Conservation (phyloP, 108 stramenopile genomes). For the Nitzschia putrida region DNA sequence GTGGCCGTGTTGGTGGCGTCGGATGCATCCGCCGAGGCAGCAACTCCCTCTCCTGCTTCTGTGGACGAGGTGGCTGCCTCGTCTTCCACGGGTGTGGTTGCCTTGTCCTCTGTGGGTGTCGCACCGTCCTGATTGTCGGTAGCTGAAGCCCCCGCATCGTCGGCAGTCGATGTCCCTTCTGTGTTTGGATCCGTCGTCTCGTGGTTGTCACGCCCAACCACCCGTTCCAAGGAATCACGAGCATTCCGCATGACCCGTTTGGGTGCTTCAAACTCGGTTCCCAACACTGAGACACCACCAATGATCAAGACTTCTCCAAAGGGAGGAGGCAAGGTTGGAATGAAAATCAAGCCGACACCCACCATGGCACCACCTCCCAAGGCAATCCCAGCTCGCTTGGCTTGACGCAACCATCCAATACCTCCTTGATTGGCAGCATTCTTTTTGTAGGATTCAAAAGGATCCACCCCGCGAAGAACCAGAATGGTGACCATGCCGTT, state of each 20-base stretch:
- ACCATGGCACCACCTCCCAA: slow-evolving; percentile 40
- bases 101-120: neutral
- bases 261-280: slow-evolving; percentile 48
- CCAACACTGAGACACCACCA: slow-evolving; percentile 40
- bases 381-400: slow-evolving; percentile 31
- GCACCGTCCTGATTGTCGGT: neutral
- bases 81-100: neutral
- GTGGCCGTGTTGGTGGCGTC: neutral
- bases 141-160: neutral
- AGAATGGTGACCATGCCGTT: slow-evolving; percentile 30
- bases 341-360: slow-evolving; percentile 41
- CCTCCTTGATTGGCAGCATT: neutral
- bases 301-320: slow-evolving; percentile 44
- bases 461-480: neutral
- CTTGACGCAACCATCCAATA: slow-evolving; percentile 17
- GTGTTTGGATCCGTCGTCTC: neutral
- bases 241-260: slow-evolving; percentile 29
- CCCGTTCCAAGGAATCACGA: slow-evolving; percentile 36
- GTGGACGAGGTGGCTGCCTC: neutral
- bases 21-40: neutral
- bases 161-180: neutral
- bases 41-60: neutral
- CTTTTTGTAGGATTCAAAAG: neutral
- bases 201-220: slow-evolving; percentile 15
- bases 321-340: slow-evolving; percentile 46